Base-by-base conservation (phyloP, 2,329 filamentous ascomycete species). In the Xylariaceae sp. region DNA sequence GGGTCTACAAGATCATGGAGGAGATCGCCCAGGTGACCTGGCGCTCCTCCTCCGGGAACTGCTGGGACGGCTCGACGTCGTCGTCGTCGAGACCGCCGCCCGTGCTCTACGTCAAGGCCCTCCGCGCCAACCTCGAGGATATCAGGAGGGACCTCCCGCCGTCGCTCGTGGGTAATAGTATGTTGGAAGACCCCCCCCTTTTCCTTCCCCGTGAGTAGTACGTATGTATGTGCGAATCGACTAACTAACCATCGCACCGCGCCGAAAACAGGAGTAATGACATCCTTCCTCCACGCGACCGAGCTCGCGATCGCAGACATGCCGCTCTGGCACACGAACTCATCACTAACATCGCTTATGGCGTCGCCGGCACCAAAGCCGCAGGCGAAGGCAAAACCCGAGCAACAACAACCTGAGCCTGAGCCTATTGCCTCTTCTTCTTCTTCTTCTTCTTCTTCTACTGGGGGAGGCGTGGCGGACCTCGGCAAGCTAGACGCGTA, bases 261-360 rank as follows among this genome's bases (percentile, higher is more conserved):
- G n/a, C n/a, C n/a, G 19, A 16, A 12, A 18, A 10, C 40, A 79
- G 77, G 70, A 3, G 59, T 72, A 2, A 60, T 77, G 18, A 63
- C 66, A 10, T 69, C 70, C 3, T 66, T 73, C n/a, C 56, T 78
- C 1, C 67, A 70, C 54, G 69, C 68, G 41, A 64, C 72, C 2
- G 74, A 77, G 14, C 66, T 76, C 16, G 57, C 70, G 4, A 71
- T 80, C 40, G 65, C 72, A n/a, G 74, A 79, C 54, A 67, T 67
- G 65, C 68, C 63, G 21, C 62, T 70, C n/a, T 65, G 56, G 26
- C 63, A 63, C 47, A 23, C 47, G 19, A 56, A 61, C 47, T 47
- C 57, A 7, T 59, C 59, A 48, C 46, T 60, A 20, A 57, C 55
- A 2, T 57, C 59, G 18, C 40, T 52, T 19, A 53, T 52, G 3